Percentiles rank a stretch among this genome's conserved stretches.
These are phyloP conservation scores for Hypoxylon sp. DNA, from an alignment of 2,329 filamentous ascomycete genomes.

Conservation along the genomic window DNA sequence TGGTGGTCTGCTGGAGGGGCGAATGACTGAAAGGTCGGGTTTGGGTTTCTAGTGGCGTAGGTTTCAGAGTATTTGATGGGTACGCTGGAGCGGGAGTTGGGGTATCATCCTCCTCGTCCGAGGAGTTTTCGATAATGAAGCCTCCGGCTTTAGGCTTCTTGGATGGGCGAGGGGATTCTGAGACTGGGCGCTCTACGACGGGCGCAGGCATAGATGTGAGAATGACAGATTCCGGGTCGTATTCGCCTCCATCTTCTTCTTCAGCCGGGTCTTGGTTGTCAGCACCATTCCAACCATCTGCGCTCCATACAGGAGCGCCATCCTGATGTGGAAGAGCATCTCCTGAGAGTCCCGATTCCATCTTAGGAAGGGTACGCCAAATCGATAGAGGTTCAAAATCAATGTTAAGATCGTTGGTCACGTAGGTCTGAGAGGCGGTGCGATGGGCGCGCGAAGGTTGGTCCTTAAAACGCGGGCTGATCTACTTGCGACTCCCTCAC, in stretches of 20 bases:
- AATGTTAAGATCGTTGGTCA: neutral
- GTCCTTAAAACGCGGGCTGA: neutral
- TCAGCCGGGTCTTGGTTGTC: constrained; percentile 68
- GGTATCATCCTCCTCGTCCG: constrained; percentile 67
- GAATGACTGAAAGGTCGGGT: constrained; percentile 45
- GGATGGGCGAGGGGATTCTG: constrained; percentile 57
- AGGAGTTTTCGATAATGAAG: constrained; percentile 70
- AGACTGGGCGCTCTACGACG: constrained; percentile 52
- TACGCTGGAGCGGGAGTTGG: constrained; percentile 34
- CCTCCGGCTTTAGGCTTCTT: constrained; percentile 74
- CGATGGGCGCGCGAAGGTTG: neutral
- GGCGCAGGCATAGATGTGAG: constrained; percentile 53
- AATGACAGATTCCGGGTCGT: constrained; percentile 71
- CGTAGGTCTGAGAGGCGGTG: neutral
- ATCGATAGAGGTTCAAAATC: neutral
- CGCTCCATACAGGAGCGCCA: constrained; percentile 59
- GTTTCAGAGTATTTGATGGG: constrained; percentile 43
- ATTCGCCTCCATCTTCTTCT: constrained; percentile 70
- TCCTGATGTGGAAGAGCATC: constrained; percentile 45
- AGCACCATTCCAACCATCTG: constrained; percentile 67
- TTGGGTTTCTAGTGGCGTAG: constrained; percentile 47
- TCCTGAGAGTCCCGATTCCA: constrained; percentile 52
- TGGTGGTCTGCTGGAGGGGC: constrained; percentile 48
- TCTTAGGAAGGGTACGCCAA: constrained; percentile 35
- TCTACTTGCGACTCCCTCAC: constrained; percentile 8